phyloP scores from a whole-genome alignment of 1,284 basidiomycete species.

The Puccinia horiana region DNA sequence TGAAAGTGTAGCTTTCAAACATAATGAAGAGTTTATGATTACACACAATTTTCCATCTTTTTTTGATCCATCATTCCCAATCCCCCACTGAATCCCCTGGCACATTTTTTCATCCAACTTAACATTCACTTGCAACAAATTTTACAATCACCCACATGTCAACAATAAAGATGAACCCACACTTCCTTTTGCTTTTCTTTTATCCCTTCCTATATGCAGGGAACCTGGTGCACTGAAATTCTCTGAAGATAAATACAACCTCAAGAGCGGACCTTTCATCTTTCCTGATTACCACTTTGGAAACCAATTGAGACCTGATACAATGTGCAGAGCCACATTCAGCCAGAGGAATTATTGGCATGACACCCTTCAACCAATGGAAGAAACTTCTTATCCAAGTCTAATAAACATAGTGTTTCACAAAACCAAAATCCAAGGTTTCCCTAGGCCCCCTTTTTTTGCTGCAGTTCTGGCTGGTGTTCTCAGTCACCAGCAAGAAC shows the following conservation, averaged over 20 bases:
- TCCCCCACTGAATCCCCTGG: background rate
- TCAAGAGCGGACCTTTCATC: background rate
- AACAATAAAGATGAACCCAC: background rate
- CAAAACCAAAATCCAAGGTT: no score
- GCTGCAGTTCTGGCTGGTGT: no score
- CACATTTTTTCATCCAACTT: background rate
- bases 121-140: background rate
- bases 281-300: background rate
- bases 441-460: no score
- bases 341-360: background rate
- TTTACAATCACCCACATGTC: background rate
- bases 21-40: background rate
- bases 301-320: background rate
- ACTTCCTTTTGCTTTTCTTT: background rate
- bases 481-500: no score
- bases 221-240: background rate
- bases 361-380: background rate
- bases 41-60: background rate
- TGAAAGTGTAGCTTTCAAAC: background rate
- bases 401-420: no score
- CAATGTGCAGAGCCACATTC: background rate
- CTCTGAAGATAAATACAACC: background rate
- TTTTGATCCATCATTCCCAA: background rate
- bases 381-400: background rate
- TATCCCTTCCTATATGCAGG: background rate